Evolutionary conservation across 1,139 yeast species (phyloP), one percentile per base, ranked within the genome.

Genomic region (Sugiyamaella grinbergsii): DNA sequence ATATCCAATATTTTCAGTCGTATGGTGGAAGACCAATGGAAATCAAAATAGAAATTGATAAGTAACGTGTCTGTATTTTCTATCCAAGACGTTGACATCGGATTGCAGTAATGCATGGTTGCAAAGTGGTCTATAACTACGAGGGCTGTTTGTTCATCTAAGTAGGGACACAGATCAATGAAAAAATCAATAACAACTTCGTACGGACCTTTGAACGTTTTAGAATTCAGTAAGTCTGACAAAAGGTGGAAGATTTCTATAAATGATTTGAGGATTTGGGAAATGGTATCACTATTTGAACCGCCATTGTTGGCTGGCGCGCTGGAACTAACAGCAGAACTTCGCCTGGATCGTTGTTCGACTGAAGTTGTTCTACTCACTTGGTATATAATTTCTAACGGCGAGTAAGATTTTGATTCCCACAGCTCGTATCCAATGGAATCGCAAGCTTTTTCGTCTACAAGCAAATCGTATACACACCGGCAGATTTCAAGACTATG

Each of bases 11-110:
- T 72, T 7, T 69, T 67, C 0, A 72, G 53, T 40, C 81, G 73
- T 1, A 77, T 69, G 1, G 67, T 65, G 0, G 70, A 52, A 1
- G 68, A 62, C 56, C 68, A 63, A 3, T 59, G 54, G 4, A 56
- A 56, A 20, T 67, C 68, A 37, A 65, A 66, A 61, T 73, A 82
- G 59, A 82, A 83, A 20, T 71, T 68, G 20, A 72, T 70, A 20
- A 82, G 64, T 2, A 83, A 54, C n/a, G 67, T 68, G 19, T 67
- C 64, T 42, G 80, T 70, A 58, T 80, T 79, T 1, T 70, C 72
- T 42, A 69, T 67, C 87, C 90, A 83, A 16, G 73, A 66, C 0
- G 78, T 73, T 40, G 75, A 69, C n/a, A 81, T 62, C 5, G 81
- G 76, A 1, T 82, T 72, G 59, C 90, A 83, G 22, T 76, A 60